Percentiles rank a stretch among this genome's conserved stretches.
Evolutionary conservation across 139 green algal genomes (phyloP).

Genomic region (Zygnema circumcarinatum): DNA sequence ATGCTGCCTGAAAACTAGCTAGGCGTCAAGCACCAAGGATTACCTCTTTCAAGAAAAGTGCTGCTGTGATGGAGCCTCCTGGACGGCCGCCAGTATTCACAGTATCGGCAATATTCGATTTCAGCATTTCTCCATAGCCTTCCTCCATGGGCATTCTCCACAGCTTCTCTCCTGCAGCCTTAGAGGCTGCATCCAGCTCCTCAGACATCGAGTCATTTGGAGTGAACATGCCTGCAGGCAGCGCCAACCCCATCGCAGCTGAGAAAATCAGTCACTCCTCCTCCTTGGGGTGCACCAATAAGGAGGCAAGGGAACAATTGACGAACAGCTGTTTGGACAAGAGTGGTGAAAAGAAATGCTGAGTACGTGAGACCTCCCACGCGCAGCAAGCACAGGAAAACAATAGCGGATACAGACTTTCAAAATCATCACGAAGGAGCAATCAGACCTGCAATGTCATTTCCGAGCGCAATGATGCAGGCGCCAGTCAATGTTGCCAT

Average conservation of each 20-base stretch:
- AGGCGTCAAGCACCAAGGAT: too few species aligned
- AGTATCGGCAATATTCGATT: conserved; percentile 84
- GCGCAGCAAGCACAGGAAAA: too few species aligned
- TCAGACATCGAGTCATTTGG: conserved; percentile 70
- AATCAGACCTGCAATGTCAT: conserved; percentile 68
- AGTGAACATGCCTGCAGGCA: conserved; percentile 74
- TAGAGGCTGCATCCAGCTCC: conserved; percentile 35
- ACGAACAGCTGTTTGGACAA: too few species aligned
- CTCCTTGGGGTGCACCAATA: too few species aligned
- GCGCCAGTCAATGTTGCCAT: conserved; percentile 95
- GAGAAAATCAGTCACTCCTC: too few species aligned
- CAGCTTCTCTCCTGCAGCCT: conserved; percentile 77
- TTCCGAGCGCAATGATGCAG: conserved; percentile 91
- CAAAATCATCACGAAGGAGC: too few species aligned
- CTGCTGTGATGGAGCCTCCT: conserved; percentile 89
- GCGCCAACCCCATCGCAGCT: background rate
- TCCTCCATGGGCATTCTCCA: conserved; percentile 96
- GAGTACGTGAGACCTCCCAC: too few species aligned
- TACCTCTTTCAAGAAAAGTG: conserved; percentile 88
- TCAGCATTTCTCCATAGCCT: conserved; percentile 80
- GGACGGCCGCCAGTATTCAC: conserved; percentile 80
- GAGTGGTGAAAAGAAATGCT: too few species aligned
- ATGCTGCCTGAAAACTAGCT: too few species aligned
- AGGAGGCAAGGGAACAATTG: too few species aligned
- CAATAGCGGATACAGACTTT: too few species aligned